Base-by-base conservation (phyloP, 192 early-diverging fungal species). In the Entomortierella lignicola region DNA sequence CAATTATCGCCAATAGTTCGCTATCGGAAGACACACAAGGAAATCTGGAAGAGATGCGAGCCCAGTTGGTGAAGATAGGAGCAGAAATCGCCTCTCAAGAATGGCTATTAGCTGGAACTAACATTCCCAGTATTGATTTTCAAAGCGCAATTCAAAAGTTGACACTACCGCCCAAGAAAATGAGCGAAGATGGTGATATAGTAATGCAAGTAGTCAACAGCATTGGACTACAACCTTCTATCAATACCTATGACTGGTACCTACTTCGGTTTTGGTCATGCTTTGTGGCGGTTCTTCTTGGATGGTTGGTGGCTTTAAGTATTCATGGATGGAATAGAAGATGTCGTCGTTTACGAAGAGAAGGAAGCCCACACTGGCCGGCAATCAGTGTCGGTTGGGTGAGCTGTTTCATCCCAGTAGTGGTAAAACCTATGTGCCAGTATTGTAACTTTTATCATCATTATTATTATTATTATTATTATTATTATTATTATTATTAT, bases 191-290 rank as follows among this genome's bases (percentile, higher is more conserved):
- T 30, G 34, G 66, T 3, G 74, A 77, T 39, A 77, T 77, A 41
- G 66, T 77, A 43, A 77, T 77, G 74, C 74, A 77, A 43, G 61
- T 69, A 0, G 74, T 77, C 50, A 77, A 77, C 41, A 69, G 66
- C 42, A 47, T 77, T 17, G 86, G 86, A 0, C 56, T 87, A 20
- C 83, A 84, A 55, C 86, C 86, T 0, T 81, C 83, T 13, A 85
- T 87, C 70, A 72, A 83, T 51, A 85, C 86, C 0, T 84, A 83
- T 12, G 77, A 75, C 15, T 87, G 86, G 86, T 87, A 87, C 31
- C 81, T 80, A 1, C 80, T 85, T 47, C 79, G 82, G 8, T 58
- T 87, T 27, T 87, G 86, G 84, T 75, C 84, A 0, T 66, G 81
- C 17, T 82, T 85, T 66, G 59, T 64, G 3, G 80, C 37, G 0